Evolutionary conservation across 2,329 filamentous ascomycete genomes (phyloP).

Genomic region (Epichloe coenophiala): DNA sequence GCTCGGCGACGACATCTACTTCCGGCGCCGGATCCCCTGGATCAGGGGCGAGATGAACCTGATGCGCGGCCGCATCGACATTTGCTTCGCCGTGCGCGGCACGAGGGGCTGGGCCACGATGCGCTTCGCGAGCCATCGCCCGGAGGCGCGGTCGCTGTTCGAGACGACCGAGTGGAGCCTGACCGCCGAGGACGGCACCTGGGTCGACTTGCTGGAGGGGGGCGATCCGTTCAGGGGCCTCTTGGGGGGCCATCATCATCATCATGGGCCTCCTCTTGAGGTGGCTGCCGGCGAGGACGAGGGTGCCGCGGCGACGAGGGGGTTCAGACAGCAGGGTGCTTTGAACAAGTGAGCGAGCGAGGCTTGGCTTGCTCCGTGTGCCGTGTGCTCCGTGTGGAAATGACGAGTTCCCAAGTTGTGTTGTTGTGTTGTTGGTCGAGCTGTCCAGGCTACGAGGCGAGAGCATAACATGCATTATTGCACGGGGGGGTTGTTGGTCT

Average conservation of each 20-base stretch:
- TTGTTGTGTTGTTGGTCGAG: no score
- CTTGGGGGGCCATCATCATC: conserved; percentile 14
- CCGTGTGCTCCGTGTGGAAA: neutral
- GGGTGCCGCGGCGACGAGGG: conserved; percentile 19
- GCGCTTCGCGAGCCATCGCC: conserved; percentile 65
- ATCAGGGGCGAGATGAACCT: conserved; percentile 85
- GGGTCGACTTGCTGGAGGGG: conserved; percentile 58
- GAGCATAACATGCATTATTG: no score
- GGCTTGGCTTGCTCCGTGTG: neutral
- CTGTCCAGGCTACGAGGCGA: no score
- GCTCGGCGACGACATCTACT: conserved; percentile 80
- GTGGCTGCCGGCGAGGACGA: conserved; percentile 18
- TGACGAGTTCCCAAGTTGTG: no score
- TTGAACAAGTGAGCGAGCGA: conserved; percentile 17
- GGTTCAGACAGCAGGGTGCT: conserved; percentile 36
- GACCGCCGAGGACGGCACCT: conserved; percentile 44
- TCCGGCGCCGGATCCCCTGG: conserved; percentile 66
- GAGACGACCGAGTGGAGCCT: conserved; percentile 87
- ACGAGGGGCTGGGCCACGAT: conserved; percentile 58
- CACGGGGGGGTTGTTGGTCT: no score
- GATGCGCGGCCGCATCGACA: conserved; percentile 79
- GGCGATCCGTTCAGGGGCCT: conserved; percentile 55
- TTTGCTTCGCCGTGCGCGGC: conserved; percentile 76
- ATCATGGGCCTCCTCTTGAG: conserved; percentile 17
- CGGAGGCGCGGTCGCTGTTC: conserved; percentile 49